Conservation (phyloP, 2,329 filamentous ascomycete species). For the Waltergamsia citrina region DNA sequence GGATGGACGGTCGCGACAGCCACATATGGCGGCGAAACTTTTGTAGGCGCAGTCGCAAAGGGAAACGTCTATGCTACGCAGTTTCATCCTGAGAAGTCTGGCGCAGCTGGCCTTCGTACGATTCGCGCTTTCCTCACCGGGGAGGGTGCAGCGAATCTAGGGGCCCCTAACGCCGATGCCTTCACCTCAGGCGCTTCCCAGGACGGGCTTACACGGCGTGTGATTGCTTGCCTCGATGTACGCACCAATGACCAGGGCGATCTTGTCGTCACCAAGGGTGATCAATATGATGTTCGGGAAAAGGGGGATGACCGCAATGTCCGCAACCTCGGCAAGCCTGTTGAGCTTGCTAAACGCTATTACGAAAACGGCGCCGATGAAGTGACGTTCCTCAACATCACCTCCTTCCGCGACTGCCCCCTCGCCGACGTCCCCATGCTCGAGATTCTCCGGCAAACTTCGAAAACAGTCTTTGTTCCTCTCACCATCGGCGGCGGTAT, state of each 20-base stretch:
- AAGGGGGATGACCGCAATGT: conserved; percentile 60
- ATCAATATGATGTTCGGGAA: conserved; percentile 97
- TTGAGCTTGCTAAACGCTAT: conserved; percentile 87
- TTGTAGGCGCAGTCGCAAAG: conserved; percentile 81
- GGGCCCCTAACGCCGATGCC: conserved; percentile 8
- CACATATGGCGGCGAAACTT: conserved; percentile 78
- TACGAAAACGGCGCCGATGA: conserved; percentile 97
- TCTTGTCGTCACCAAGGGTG: conserved; percentile 94
- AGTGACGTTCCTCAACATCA: conserved; percentile 97
- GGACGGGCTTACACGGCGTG: conserved; percentile 77
- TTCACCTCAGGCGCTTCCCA: conserved; percentile 11
- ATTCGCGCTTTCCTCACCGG: conserved; percentile 82
- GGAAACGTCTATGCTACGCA: conserved; percentile 86
- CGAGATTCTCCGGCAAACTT: conserved; percentile 78
- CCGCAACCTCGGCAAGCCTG: conserved; percentile 91
- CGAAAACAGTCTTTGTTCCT: conserved; percentile 89
- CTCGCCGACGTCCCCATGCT: conserved; percentile 92
- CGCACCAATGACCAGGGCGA: conserved; percentile 90
- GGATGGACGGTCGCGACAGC: conserved; percentile 93
- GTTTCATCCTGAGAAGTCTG: conserved; percentile 97
- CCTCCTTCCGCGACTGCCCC: conserved; percentile 91
- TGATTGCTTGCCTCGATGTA: conserved; percentile 95
- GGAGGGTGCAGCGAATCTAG: conserved; percentile 43
- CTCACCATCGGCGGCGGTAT: conserved; percentile 95
- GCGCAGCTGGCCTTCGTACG: conserved; percentile 75